These are phyloP conservation scores for Papiliotrema laurentii DNA, from an alignment of 1,284 basidiomycete species.

Conservation along the genomic window DNA sequence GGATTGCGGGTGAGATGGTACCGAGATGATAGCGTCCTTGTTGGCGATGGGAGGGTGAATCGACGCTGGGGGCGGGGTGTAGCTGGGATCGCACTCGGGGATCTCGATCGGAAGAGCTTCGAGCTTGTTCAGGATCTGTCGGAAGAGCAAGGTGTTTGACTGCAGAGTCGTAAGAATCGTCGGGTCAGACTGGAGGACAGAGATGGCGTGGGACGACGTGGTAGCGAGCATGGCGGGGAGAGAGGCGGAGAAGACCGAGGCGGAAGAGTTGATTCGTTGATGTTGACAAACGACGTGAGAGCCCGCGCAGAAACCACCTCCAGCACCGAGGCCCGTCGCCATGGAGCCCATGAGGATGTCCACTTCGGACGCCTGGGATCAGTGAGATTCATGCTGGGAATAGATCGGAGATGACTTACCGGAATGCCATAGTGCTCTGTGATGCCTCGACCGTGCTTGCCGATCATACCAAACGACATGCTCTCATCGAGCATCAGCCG, in stretches of 20 bases:
- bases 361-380: constrained; percentile 49
- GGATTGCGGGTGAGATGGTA: constrained; percentile 78
- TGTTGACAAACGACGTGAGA: constrained; percentile 78
- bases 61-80: constrained; percentile 1
- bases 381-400: not conserved
- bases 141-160: constrained; percentile 73
- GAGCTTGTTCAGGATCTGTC: constrained; percentile 67
- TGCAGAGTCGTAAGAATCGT: constrained; percentile 69
- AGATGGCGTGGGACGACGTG: constrained; percentile 77
- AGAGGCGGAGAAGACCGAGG: constrained; percentile 94
- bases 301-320: constrained; percentile 94
- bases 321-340: constrained; percentile 75
- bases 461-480: constrained; percentile 87
- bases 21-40: constrained; percentile 63
- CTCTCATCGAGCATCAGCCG: constrained; percentile 91
- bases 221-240: constrained; percentile 87
- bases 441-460: constrained; percentile 86
- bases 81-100: constrained; percentile 3
- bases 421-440: constrained; percentile 92
- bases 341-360: constrained; percentile 69
- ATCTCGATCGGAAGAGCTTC: constrained; percentile 42
- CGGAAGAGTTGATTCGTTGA: constrained; percentile 95
- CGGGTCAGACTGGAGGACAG: constrained; percentile 67
- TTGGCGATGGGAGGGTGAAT: constrained; percentile 11
- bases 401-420: constrained; percentile 52